phyloP scores from a whole-genome alignment of 2,329 filamentous ascomycete genomes.

The Plenodomus tracheiphilus region DNA sequence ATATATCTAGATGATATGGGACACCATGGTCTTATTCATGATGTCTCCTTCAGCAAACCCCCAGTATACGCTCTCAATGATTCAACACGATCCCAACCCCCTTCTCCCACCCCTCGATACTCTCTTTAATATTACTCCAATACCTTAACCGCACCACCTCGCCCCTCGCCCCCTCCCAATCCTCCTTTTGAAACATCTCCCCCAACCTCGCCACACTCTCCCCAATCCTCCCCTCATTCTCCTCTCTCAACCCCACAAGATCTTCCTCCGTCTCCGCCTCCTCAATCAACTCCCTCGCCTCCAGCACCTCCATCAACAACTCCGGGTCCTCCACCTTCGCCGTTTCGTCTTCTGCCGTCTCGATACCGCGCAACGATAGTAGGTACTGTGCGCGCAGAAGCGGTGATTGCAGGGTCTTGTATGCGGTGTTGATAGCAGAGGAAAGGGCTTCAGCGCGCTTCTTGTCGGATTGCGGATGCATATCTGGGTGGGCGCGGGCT shows the following conservation, averaged over 20 bases:
- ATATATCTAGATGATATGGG: too few species aligned
- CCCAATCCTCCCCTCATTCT: slow-evolving; percentile 70
- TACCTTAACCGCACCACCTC: slow-evolving; percentile 82
- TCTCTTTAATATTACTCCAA: slow-evolving; percentile 86
- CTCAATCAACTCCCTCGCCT: slow-evolving; percentile 67
- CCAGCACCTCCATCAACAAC: slow-evolving; percentile 77
- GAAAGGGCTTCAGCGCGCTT: slow-evolving; percentile 74
- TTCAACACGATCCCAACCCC: slow-evolving; percentile 65
- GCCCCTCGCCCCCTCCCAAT: slow-evolving; percentile 66
- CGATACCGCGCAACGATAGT: slow-evolving; percentile 69
- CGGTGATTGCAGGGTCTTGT: slow-evolving; percentile 79
- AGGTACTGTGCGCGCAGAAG: slow-evolving; percentile 87
- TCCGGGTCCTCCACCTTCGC: slow-evolving; percentile 70
- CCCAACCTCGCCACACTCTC: slow-evolving; percentile 67
- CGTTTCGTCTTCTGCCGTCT: slow-evolving; percentile 78
- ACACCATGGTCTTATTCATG: too few species aligned
- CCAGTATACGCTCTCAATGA: slow-evolving; percentile 46
- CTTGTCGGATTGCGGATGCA: slow-evolving; percentile 55
- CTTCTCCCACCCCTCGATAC: slow-evolving; percentile 80
- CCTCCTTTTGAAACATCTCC: slow-evolving; percentile 65
- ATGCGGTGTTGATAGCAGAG: slow-evolving; percentile 86
- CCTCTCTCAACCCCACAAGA: slow-evolving; percentile 59
- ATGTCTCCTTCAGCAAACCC: too few species aligned
- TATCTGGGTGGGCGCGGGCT: slow-evolving; percentile 73
- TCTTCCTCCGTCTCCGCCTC: slow-evolving; percentile 63